Conservation (phyloP, 2,329 filamentous ascomycete species). For the Fusarium anthophilum region DNA sequence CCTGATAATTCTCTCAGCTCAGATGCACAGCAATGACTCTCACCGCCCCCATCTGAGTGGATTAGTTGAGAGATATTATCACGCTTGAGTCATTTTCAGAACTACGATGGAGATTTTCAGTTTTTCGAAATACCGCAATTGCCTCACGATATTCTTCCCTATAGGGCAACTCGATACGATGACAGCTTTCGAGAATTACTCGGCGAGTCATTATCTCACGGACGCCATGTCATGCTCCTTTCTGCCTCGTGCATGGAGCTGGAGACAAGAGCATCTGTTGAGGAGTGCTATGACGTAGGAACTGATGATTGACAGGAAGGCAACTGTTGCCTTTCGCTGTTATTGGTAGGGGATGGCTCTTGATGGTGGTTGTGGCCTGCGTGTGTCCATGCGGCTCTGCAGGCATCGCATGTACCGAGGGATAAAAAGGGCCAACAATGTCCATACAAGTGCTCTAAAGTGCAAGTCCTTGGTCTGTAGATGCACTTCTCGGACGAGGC, state of each 20-base stretch:
- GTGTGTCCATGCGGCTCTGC: not conserved
- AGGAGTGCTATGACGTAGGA: not conserved
- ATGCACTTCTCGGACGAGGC: not conserved
- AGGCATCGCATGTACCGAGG: not conserved
- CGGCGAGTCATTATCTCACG: not conserved
- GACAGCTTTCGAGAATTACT: not conserved
- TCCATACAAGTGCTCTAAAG: not conserved
- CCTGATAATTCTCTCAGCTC: not conserved
- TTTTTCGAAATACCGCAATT: not conserved
- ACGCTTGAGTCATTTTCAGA: not conserved
- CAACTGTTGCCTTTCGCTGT: not conserved
- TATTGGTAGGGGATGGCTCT: not conserved
- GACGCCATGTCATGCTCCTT: not conserved
- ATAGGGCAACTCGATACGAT: not conserved
- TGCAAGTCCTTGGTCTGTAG: not conserved
- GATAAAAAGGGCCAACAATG: not conserved
- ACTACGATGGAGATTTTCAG: not conserved
- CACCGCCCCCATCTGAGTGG: not conserved
- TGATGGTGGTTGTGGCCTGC: not conserved
- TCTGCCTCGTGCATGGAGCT: not conserved
- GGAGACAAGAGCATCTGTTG: not conserved
- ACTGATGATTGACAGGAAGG: not conserved
- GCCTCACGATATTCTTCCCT: not conserved
- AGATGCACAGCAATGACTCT: not conserved
- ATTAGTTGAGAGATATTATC: not conserved